These are phyloP conservation scores for Suhomyces pyralidae DNA, from an alignment of 805 yeast genomes.

Conservation along the genomic window DNA sequence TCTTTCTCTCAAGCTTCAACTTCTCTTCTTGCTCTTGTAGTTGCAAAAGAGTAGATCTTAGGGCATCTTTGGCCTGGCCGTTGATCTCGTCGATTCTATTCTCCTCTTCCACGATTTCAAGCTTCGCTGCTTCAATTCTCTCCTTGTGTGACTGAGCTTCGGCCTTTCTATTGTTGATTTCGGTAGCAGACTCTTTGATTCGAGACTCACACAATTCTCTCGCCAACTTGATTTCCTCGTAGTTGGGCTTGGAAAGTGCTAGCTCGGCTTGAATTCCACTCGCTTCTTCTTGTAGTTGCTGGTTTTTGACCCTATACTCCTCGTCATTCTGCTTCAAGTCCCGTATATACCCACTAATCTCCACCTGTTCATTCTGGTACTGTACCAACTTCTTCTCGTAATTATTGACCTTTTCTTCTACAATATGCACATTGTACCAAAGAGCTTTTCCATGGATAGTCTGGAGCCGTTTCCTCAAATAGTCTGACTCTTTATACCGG, in stretches of 20 bases:
- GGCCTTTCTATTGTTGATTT: constrained; percentile 13
- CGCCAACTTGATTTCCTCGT: constrained; percentile 34
- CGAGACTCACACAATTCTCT: constrained; percentile 16
- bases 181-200: constrained; percentile 8
- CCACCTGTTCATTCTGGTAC: background rate
- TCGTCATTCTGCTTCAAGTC: constrained; percentile 6
- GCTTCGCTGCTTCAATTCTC: constrained; percentile 11
- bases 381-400: constrained; percentile 5
- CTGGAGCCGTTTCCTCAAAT: constrained; percentile 29
- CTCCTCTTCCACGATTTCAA: constrained; percentile 31
- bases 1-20: constrained; percentile 12
- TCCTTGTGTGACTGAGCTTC: constrained; percentile 12
- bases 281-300: background rate
- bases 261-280: constrained; percentile 2
- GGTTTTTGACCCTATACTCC: constrained; percentile 17
- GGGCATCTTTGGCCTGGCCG: constrained; percentile 43
- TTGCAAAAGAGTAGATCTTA: constrained; percentile 19
- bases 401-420: constrained; percentile 23
- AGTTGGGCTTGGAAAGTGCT: background rate
- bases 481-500: constrained; percentile 33
- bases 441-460: constrained; percentile 39
- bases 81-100: constrained; percentile 36
- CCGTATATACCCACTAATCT: constrained; percentile 2
- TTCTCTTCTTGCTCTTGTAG: constrained; percentile 19
- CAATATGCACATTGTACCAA: constrained; percentile 39